Conservation (phyloP, 2,329 filamentous ascomycete species). For the Hypoxylon sp. region DNA sequence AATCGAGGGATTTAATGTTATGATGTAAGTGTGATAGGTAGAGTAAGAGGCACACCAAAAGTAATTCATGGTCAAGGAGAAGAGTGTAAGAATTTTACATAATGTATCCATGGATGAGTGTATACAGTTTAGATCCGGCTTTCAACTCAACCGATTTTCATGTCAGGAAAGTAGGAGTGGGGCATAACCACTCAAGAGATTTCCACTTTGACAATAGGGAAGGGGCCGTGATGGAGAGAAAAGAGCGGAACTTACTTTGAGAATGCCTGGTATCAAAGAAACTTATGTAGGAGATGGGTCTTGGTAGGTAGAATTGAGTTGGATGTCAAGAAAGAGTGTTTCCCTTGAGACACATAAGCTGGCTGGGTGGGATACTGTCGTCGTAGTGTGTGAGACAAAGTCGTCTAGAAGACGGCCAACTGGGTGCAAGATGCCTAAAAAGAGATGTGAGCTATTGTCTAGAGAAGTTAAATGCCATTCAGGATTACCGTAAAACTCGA, state of each 20-base stretch:
- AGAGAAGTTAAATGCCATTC: background rate
- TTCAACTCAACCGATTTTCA: background rate
- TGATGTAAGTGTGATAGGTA: background rate
- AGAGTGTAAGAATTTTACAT: background rate
- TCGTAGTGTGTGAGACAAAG: conserved; percentile 14
- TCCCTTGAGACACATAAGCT: conserved; percentile 7
- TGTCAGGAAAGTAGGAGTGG: background rate
- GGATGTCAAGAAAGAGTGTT: conserved; percentile 3
- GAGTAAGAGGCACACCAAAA: background rate
- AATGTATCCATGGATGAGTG: background rate
- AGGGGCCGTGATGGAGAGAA: background rate
- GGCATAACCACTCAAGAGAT: background rate
- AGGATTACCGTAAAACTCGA: conserved; percentile 23
- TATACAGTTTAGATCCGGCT: background rate
- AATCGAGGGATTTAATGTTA: background rate
- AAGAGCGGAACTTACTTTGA: conserved; percentile 18
- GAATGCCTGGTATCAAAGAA: conserved; percentile 14
- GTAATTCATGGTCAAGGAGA: background rate
- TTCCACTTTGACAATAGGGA: background rate
- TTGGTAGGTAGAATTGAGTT: conserved; percentile 1
- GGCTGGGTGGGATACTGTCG: conserved; percentile 11
- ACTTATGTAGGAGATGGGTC: background rate
- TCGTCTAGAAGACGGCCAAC: conserved; percentile 12
- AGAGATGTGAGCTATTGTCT: background rate
- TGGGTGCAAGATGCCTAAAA: conserved; percentile 9